phyloP scores from a whole-genome alignment of 192 early-diverging fungal species.

The Rhizophagus clarus region DNA sequence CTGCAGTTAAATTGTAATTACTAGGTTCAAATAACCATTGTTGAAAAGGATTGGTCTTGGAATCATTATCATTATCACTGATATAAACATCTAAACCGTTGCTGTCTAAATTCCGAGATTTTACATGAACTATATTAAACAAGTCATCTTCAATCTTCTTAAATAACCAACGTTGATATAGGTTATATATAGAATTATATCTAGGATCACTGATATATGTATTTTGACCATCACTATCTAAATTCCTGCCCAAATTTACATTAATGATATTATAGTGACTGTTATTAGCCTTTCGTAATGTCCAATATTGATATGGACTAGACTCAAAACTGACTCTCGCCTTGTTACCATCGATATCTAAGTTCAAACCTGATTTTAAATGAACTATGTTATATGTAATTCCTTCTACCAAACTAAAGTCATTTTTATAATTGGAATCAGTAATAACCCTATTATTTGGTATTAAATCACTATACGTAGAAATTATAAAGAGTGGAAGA shows the following conservation, averaged over 20 bases:
- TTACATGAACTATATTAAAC: background rate
- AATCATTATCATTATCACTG: background rate
- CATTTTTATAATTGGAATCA: background rate
- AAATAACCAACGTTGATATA: background rate
- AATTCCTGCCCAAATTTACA: background rate
- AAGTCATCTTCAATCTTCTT: background rate
- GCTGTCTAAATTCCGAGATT: background rate
- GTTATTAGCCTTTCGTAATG: background rate
- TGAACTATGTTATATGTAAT: background rate
- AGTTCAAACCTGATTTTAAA: background rate
- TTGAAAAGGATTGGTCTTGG: background rate
- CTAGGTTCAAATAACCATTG: background rate
- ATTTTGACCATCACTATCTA: background rate
- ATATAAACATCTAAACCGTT: background rate
- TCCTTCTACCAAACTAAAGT: background rate
- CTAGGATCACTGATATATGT: background rate
- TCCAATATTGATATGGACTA: background rate
- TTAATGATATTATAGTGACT: background rate
- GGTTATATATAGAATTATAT: background rate
- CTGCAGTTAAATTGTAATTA: background rate
- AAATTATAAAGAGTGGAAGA: no score
- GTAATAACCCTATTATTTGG: background rate
- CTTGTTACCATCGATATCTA: background rate
- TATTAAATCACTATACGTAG: background rate
- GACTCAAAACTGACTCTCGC: background rate